A percentile compares a stretch with the other conserved stretches of the same genome.
phyloP scores from a whole-genome alignment of 352 stramenopile species.

The Phytopythium sindhum region DNA sequence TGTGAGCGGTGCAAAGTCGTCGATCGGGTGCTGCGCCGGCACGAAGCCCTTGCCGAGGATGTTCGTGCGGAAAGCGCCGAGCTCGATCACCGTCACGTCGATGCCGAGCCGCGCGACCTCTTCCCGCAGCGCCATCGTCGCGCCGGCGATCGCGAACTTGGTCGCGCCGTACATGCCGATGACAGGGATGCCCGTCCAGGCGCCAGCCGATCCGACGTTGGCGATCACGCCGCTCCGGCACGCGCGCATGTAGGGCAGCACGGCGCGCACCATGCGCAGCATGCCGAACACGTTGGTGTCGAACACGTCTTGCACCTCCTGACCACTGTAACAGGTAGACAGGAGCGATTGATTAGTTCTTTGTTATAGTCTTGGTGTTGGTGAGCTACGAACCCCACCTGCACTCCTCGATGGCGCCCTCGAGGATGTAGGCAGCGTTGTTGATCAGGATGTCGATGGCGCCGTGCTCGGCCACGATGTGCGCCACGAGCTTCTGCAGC shows the following conservation, averaged over 20 bases:
- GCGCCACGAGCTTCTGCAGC: constrained; percentile 18
- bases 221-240: constrained; percentile 32
- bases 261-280: constrained; percentile 23
- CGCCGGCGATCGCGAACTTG: constrained; percentile 37
- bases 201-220: constrained; percentile 36
- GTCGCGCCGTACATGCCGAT: constrained; percentile 36
- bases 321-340: constrained; percentile 3
- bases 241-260: constrained; percentile 38
- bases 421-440: constrained; percentile 37
- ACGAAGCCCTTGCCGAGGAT: constrained; percentile 25
- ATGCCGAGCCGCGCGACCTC: constrained; percentile 33
- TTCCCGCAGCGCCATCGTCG: constrained; percentile 28
- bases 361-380: not conserved
- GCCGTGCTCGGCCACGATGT: constrained; percentile 17
- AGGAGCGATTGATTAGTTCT: not conserved
- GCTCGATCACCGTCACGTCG: constrained; percentile 38
- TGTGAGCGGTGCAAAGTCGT: constrained; percentile 21
- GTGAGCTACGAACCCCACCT: not conserved
- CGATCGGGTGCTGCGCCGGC: constrained; percentile 15
- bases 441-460: constrained; percentile 40
- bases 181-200: constrained; percentile 21
- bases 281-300: constrained; percentile 49
- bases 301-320: constrained; percentile 35
- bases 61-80: constrained; percentile 33
- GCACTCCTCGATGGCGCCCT: constrained; percentile 37